A percentile compares a stretch with the other conserved stretches of the same genome.
Evolutionary conservation across 1,139 yeast species (phyloP).

Genomic region (Pichia sp.): DNA sequence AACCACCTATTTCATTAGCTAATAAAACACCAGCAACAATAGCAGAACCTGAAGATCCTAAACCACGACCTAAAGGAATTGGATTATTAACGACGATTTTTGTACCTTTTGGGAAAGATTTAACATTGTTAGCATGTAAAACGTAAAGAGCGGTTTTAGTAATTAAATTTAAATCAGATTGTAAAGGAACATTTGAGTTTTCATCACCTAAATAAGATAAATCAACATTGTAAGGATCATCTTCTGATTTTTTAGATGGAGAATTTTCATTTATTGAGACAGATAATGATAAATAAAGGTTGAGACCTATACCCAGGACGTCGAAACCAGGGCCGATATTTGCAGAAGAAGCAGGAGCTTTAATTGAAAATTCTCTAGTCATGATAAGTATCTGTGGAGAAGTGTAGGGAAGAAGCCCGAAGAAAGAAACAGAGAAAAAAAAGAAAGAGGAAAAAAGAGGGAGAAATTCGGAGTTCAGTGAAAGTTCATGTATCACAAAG

Average conservation of each 20-base stretch:
- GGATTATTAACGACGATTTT: slow-evolving; percentile 76
- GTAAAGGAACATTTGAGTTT: slow-evolving; percentile 54
- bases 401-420: neutral
- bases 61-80: slow-evolving; percentile 92
- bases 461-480: too few species aligned
- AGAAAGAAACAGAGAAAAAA: neutral
- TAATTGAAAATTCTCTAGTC: slow-evolving; percentile 45
- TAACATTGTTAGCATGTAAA: slow-evolving; percentile 70
- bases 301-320: slow-evolving; percentile 85
- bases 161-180: slow-evolving; percentile 72
- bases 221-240: slow-evolving; percentile 64
- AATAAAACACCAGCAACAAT: slow-evolving; percentile 95
- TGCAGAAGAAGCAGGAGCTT: slow-evolving; percentile 95
- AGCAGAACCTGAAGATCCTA: slow-evolving; percentile 98
- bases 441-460: too few species aligned
- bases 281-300: slow-evolving; percentile 61
- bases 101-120: slow-evolving; percentile 81
- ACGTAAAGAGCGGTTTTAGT: slow-evolving; percentile 92
- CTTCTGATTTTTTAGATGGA: slow-evolving; percentile 40
- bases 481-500: too few species aligned
- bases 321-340: slow-evolving; percentile 98
- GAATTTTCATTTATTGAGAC: slow-evolving; percentile 41
- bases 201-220: slow-evolving; percentile 68
- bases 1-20: slow-evolving; percentile 76
- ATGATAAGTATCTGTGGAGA: slow-evolving; percentile 8